Conservation (phyloP, 768 basidiomycete species). For the Austroboletus festivus region DNA sequence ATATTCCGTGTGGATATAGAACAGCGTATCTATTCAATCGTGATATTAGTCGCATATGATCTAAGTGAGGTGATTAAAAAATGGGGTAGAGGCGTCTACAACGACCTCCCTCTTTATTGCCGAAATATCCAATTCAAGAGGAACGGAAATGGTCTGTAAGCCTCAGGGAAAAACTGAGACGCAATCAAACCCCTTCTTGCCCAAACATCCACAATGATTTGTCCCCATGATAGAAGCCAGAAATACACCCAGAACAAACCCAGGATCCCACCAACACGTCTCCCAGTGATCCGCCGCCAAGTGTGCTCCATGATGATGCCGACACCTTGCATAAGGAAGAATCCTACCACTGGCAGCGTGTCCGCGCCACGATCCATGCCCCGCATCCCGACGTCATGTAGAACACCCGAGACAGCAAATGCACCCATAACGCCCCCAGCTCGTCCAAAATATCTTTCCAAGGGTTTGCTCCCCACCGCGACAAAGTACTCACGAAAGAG, state of each 20-base stretch:
- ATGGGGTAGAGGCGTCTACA: background rate
- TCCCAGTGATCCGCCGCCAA: slow-evolving; percentile 45
- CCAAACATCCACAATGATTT: slow-evolving; percentile 46
- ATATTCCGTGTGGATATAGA: too few relatives aligned
- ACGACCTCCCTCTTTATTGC: background rate
- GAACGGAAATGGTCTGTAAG: slow-evolving; percentile 19
- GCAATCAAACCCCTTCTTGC: slow-evolving; percentile 20
- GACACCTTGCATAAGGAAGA: slow-evolving; percentile 56
- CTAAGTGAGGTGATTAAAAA: background rate
- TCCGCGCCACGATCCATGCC: slow-evolving; percentile 56
- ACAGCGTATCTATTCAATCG: too few relatives aligned
- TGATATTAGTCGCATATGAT: background rate
- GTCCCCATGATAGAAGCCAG: slow-evolving; percentile 49
- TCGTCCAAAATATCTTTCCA: slow-evolving; percentile 44
- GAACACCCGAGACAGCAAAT: slow-evolving; percentile 56
- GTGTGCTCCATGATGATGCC: slow-evolving; percentile 48
- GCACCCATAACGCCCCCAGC: slow-evolving; percentile 51
- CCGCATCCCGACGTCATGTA: slow-evolving; percentile 59
- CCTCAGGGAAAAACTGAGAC: slow-evolving; percentile 9
- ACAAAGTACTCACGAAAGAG: slow-evolving; percentile 58
- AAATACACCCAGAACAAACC: slow-evolving; percentile 52
- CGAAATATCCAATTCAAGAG: slow-evolving; percentile 12
- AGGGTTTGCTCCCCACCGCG: slow-evolving; percentile 44
- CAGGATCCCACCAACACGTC: slow-evolving; percentile 42
- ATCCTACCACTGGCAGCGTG: slow-evolving; percentile 40